Evolutionary conservation across 352 stramenopile species (phyloP).

Genomic region (Vaucheria bursata): DNA sequence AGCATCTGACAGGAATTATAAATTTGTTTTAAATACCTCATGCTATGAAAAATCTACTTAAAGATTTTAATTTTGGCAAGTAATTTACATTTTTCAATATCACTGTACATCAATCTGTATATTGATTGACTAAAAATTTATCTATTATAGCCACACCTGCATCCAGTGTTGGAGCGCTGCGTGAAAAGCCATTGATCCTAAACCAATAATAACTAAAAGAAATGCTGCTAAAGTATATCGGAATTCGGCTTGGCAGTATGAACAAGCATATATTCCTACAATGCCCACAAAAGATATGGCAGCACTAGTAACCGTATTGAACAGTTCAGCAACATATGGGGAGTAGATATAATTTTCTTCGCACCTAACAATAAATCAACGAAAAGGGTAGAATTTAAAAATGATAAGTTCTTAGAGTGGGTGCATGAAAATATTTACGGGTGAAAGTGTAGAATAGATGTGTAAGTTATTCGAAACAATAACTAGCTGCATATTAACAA

Average conservation of each 20-base stretch:
- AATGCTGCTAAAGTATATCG: not conserved
- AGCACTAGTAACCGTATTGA: not conserved
- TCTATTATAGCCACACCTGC: not conserved
- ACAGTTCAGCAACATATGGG: not conserved
- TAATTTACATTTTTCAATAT: not conserved
- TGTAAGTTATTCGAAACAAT: too few relatives aligned
- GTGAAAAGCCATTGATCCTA: not conserved
- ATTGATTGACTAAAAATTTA: not conserved
- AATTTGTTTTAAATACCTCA: too few relatives aligned
- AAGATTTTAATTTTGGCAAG: not conserved
- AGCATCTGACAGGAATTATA: too few relatives aligned
- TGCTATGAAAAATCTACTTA: not conserved
- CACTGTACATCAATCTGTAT: not conserved
- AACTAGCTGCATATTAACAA: too few relatives aligned
- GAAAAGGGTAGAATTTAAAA: too few relatives aligned
- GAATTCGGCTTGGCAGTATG: not conserved
- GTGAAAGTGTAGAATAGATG: too few relatives aligned
- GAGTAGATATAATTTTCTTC: not conserved
- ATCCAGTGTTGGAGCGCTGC: not conserved
- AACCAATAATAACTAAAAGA: not conserved
- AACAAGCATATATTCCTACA: not conserved
- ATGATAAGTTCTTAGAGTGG: too few relatives aligned
- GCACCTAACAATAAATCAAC: too few relatives aligned
- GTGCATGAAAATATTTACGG: too few relatives aligned
- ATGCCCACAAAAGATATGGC: not conserved